phyloP scores from a whole-genome alignment of 331 rosid species.

The Pyrus hybrid region DNA sequence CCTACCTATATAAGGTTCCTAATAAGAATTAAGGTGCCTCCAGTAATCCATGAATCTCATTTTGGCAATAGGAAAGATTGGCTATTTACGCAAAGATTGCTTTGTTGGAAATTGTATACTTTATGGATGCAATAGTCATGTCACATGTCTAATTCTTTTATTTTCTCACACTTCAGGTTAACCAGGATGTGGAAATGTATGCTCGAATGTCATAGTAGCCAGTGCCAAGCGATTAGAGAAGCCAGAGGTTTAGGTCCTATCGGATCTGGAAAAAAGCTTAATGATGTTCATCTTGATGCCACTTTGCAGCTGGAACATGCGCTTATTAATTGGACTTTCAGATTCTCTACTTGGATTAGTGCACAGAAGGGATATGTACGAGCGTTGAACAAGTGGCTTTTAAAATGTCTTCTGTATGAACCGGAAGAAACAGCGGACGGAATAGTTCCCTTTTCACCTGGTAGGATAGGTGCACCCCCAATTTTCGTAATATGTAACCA shows the following conservation, averaged over 20 bases:
- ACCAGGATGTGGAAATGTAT: constrained; percentile 86
- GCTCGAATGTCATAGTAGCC: constrained; percentile 86
- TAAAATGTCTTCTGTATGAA: constrained; percentile 68
- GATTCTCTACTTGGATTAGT: constrained; percentile 73
- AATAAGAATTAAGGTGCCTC: background rate
- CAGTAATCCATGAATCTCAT: background rate
- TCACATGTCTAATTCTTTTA: background rate
- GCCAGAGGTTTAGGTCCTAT: constrained; percentile 64
- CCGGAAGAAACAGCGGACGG: constrained; percentile 89
- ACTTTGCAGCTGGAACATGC: constrained; percentile 65
- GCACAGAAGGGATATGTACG: constrained; percentile 77
- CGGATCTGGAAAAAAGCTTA: constrained; percentile 59
- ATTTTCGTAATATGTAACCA: constrained; percentile 87
- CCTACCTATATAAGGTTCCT: background rate
- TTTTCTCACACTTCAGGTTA: constrained; percentile 45
- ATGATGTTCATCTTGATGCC: constrained; percentile 50
- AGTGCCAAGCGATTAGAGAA: constrained; percentile 74
- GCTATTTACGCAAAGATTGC: background rate
- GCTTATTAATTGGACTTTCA: constrained; percentile 76
- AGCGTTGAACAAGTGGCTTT: constrained; percentile 84
- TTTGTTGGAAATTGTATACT: background rate
- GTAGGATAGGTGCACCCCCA: constrained; percentile 86
- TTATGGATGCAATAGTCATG: background rate
- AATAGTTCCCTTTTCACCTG: constrained; percentile 71
- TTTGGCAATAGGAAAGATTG: background rate